Conservation (phyloP, 768 basidiomycete genomes). For the Tulasnella sp. region DNA sequence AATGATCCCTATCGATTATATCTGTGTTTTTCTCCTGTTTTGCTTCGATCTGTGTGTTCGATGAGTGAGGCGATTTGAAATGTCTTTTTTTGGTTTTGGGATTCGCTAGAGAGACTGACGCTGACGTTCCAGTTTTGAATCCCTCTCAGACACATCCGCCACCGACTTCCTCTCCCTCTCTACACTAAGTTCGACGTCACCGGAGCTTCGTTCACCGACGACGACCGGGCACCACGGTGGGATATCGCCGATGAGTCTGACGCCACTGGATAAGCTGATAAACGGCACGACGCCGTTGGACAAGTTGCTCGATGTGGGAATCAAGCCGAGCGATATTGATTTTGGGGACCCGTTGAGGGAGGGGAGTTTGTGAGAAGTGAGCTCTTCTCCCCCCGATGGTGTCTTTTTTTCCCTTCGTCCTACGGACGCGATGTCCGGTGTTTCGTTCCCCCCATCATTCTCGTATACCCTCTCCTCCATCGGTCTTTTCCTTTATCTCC, state of each 20-base stretch:
- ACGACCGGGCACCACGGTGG: not conserved
- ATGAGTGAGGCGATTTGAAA: too few relatives aligned
- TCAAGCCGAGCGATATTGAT: not conserved
- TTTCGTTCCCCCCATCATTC: not conserved
- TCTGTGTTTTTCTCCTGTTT: not conserved
- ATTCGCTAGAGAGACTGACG: too few relatives aligned
- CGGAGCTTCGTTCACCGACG: not conserved
- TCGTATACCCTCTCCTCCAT: not conserved
- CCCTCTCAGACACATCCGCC: constrained; percentile 11
- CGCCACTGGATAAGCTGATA: not conserved
- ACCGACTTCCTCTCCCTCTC: constrained; percentile 13
- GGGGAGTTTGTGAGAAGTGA: not conserved
- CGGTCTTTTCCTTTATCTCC: not conserved
- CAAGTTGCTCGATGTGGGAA: not conserved
- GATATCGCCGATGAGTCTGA: not conserved
- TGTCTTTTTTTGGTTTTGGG: constrained; percentile 11
- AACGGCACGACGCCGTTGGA: too few relatives aligned
- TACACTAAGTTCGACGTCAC: not conserved
- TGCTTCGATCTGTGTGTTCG: not conserved
- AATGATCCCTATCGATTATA: not conserved
- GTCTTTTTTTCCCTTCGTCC: too few relatives aligned
- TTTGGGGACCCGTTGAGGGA: constrained; percentile 4
- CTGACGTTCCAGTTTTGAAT: constrained; percentile 15
- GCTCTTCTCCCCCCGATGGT: too few relatives aligned
- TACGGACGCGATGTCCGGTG: not conserved